These are phyloP conservation scores for Vitis riparia DNA, from an alignment of 164 flowering plant genomes.

Conservation along the genomic window DNA sequence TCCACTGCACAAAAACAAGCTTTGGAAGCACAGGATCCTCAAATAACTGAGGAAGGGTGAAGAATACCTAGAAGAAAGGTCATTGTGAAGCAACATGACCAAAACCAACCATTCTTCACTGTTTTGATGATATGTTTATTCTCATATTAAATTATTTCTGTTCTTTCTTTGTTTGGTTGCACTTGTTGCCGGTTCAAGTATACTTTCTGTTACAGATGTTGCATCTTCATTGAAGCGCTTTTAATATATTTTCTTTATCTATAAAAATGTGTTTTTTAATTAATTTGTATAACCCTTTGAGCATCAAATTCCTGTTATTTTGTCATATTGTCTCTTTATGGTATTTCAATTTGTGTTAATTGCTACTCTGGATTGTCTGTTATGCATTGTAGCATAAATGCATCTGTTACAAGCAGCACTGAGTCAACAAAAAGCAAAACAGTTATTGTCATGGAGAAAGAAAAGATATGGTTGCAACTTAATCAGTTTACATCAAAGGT, in stretches of 20 bases:
- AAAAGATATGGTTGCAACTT: constrained; percentile 63
- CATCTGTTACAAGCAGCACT: constrained; percentile 90
- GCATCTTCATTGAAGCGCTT: no score
- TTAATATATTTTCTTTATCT: not conserved
- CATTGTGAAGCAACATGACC: no score
- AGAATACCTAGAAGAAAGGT: no score
- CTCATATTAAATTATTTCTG: no score
- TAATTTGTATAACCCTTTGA: not conserved
- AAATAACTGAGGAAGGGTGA: no score
- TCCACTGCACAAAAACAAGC: no score
- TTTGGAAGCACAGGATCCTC: no score
- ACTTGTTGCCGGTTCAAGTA: no score
- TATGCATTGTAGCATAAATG: constrained; percentile 51
- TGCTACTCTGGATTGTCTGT: not conserved
- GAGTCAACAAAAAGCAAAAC: constrained; percentile 80
- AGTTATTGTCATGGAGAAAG: constrained; percentile 72
- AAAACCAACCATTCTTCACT: no score
- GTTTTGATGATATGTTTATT: no score
- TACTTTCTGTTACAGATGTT: no score
- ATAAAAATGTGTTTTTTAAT: not conserved
- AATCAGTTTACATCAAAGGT: constrained; percentile 63
- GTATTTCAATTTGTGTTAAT: not conserved
- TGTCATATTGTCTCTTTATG: not conserved
- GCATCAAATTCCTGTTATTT: not conserved
- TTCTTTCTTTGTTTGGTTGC: no score